Percentiles rank a stretch among this genome's conserved stretches.
phyloP scores from a whole-genome alignment of 805 yeast species.

The Suhomyces vadensis region DNA sequence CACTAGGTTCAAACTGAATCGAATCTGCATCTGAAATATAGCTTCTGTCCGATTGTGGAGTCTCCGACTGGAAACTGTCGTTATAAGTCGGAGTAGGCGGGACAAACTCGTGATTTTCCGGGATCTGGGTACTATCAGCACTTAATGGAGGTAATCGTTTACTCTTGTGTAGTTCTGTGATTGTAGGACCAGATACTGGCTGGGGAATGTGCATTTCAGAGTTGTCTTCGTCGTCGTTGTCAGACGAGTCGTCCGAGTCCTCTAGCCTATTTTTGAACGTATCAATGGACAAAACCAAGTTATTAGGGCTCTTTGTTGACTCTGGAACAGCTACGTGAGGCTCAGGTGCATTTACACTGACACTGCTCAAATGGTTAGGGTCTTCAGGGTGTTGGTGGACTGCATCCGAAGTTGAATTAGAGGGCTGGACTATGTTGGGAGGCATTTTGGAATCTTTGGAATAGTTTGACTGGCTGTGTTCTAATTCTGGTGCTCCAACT shows the following conservation, averaged over 20 bases:
- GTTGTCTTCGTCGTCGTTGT: constrained; percentile 2
- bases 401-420: background rate
- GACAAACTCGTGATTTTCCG: background rate
- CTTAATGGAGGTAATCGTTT: too few species aligned
- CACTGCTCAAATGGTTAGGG: background rate
- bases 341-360: background rate
- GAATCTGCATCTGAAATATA: constrained; percentile 42
- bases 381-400: background rate
- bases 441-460: background rate
- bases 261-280: constrained; percentile 12
- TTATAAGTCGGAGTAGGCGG: constrained; percentile 35
- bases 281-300: constrained; percentile 40
- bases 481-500: background rate
- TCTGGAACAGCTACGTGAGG: background rate
- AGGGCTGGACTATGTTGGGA: too few species aligned
- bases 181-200: too few species aligned
- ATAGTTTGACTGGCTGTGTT: background rate
- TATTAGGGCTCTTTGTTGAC: constrained; percentile 8
- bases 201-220: background rate
- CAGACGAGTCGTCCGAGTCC: constrained; percentile 13
- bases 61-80: constrained; percentile 24
- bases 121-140: too few species aligned
- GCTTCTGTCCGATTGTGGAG: constrained; percentile 39
- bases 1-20: constrained; percentile 38
- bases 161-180: too few species aligned